phyloP scores from a whole-genome alignment of 2,329 filamentous ascomycete genomes.

The Penicillium sp. region DNA sequence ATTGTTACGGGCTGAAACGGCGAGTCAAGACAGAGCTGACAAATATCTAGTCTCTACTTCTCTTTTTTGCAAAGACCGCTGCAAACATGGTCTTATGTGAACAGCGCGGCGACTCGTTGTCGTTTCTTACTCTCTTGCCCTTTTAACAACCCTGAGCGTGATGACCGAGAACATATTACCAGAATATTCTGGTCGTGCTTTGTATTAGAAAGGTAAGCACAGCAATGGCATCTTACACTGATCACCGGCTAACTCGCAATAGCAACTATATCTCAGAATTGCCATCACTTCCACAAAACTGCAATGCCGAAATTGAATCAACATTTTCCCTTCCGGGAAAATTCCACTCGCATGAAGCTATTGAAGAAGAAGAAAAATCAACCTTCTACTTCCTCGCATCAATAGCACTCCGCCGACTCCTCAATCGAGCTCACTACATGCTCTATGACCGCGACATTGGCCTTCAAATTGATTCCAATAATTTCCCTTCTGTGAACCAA shows the following conservation, averaged over 20 bases:
- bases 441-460: constrained; percentile 11
- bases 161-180: constrained; percentile 7
- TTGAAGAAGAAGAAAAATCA: constrained; percentile 11
- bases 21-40: background rate
- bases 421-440: constrained; percentile 12
- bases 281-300: constrained; percentile 10
- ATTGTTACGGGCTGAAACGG: background rate
- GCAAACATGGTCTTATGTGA: constrained; percentile 13
- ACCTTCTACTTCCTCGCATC: constrained; percentile 11
- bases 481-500: constrained; percentile 9
- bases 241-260: background rate
- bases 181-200: constrained; percentile 15
- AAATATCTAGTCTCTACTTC: constrained; percentile 4
- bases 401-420: constrained; percentile 10
- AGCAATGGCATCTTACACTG: background rate
- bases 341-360: constrained; percentile 6
- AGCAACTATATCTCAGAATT: constrained; percentile 14
- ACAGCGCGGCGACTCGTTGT: constrained; percentile 7
- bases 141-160: constrained; percentile 3
- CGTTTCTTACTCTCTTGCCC: constrained; percentile 8
- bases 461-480: constrained; percentile 8
- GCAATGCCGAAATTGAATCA: constrained; percentile 10
- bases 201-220: constrained; percentile 9
- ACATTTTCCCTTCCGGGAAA: constrained; percentile 8
- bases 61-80: constrained; percentile 13